These are phyloP conservation scores for Phylloboletellus chloephorus DNA, from an alignment of 1,284 basidiomycete genomes.

Conservation along the genomic window DNA sequence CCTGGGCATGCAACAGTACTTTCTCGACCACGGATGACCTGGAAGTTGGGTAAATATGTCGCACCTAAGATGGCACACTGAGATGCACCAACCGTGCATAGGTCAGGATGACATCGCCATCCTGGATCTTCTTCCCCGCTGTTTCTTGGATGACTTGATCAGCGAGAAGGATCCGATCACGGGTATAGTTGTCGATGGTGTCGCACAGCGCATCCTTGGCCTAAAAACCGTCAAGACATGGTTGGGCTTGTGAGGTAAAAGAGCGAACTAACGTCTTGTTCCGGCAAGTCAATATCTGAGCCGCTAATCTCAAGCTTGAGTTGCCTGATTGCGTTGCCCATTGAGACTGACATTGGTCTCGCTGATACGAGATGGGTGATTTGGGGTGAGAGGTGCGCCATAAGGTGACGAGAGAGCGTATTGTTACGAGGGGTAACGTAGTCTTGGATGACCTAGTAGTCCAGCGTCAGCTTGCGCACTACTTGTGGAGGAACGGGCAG, in stretches of 20 bases:
- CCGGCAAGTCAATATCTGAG: constrained; percentile 86
- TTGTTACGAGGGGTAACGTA: constrained; percentile 80
- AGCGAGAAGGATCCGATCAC: constrained; percentile 90
- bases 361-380: constrained; percentile 85
- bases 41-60: constrained; percentile 12
- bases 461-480: no score
- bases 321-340: constrained; percentile 92
- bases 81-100: constrained; percentile 68
- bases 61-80: neutral
- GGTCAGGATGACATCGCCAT: constrained; percentile 89
- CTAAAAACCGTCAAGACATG: constrained; percentile 36
- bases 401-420: constrained; percentile 80
- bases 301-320: constrained; percentile 95
- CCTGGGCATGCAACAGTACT: constrained; percentile 76
- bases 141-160: constrained; percentile 90
- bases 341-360: constrained; percentile 89
- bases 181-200: constrained; percentile 91
- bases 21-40: constrained; percentile 95
- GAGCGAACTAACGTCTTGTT: constrained; percentile 73
- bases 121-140: constrained; percentile 88
- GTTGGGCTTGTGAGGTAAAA: neutral
- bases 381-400: constrained; percentile 86
- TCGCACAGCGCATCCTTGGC: constrained; percentile 83
- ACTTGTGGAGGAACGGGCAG: neutral
- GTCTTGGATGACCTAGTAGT: constrained; percentile 73